Evolutionary conservation across 352 stramenopile species (phyloP).

Genomic region (Globisporangium spinosum): DNA sequence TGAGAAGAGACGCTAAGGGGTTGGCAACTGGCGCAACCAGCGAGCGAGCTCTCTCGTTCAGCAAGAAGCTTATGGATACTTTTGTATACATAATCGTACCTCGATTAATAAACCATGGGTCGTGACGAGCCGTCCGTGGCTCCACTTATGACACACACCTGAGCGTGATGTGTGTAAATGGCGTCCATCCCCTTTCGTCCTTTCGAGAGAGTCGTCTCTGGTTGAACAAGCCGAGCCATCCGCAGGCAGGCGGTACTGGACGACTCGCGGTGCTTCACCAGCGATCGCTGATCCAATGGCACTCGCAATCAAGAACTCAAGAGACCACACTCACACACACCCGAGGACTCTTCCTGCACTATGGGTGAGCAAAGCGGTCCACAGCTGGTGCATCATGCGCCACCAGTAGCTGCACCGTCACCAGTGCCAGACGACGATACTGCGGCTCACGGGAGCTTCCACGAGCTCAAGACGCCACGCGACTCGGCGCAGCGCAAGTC

Average conservation of each 20-base stretch:
- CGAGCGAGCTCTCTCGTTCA: too few relatives aligned
- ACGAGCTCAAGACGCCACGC: slow-evolving; percentile 16
- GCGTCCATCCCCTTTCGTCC: slow-evolving; percentile 2
- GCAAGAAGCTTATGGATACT: too few relatives aligned
- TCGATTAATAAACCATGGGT: not conserved
- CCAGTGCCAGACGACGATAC: not conserved
- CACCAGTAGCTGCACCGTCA: not conserved
- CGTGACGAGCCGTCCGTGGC: not conserved
- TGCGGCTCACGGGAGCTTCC: slow-evolving; percentile 10
- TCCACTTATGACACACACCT: not conserved
- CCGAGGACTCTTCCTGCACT: not conserved
- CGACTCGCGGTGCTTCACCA: not conserved
- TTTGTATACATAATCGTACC: too few relatives aligned
- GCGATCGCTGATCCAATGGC: not conserved
- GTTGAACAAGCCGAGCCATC: not conserved
- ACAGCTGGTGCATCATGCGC: slow-evolving; percentile 1
- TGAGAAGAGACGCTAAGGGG: too few relatives aligned
- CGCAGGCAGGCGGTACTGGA: not conserved
- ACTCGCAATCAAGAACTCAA: not conserved
- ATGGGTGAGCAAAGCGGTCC: slow-evolving; percentile 1
- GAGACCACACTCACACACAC: too few relatives aligned
- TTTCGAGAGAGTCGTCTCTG: not conserved
- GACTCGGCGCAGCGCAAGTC: slow-evolving; percentile 10
- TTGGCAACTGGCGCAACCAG: not conserved
- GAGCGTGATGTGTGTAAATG: not conserved